Evolutionary conservation across 176 grass and related monocot genomes (phyloP), one percentile per base, ranked within the genome.

Genomic region (Avena eriantha): DNA sequence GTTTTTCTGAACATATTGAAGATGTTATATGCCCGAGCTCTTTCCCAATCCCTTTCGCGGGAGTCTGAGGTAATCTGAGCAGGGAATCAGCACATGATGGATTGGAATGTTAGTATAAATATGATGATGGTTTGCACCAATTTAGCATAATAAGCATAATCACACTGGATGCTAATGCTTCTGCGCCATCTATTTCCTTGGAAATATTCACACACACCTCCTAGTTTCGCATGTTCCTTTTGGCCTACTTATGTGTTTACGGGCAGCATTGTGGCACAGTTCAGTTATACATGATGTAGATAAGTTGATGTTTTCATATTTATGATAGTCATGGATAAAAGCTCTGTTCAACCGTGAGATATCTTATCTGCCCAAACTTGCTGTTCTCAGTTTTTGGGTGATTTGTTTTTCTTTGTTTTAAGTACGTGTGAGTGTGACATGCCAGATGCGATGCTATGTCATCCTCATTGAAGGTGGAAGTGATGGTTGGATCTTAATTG

Each of bases 1-100:
- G 55, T 92, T 69, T 83, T 92, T 83, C 72, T 92, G 53, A 90
- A 86, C 74, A 76, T 68, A 84, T 46, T 92, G 89, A 95, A 90
- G 83, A 87, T 83, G 80, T 85, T 95, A 81, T 92, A 95, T 76
- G 60, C 66, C 18, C 74, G 19, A 66, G 80, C 88, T 89, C 57
- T 98, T 81, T 46, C 58, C 33, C 86, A 88, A n/a, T 93, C 93
- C 86, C 89, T 90, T 79, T 79, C 87, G 87, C 73, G 66, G 88
- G 95, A 98, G 86, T 95, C 75, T 4, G 95, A 95, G 95, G 95
- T 98, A 7, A 69, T 87, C 35, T 87, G 29, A 43, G 49, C 16
- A 69, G 48, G 36, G 76, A 51, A 76, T 43, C 17, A 87, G 17
- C 23, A 24, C 23, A 45, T 47, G 78, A 57, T 85, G 43, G 56